Evolutionary conservation across 139 green algal genomes (phyloP), one percentile per base, ranked within the genome.

Genomic region (Coelastrella sp.): DNA sequence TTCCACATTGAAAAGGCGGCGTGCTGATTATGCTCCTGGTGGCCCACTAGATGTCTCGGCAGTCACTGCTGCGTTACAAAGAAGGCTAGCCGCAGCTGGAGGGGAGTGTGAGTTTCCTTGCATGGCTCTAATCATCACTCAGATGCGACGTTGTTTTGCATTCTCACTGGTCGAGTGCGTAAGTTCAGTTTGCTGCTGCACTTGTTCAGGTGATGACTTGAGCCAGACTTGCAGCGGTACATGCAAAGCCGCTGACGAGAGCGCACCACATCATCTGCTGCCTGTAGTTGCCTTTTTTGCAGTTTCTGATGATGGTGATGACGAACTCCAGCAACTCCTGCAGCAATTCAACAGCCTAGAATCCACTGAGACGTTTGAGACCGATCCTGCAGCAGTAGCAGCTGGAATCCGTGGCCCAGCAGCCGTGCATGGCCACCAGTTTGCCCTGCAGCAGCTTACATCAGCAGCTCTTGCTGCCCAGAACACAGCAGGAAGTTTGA

Each of bases 1-100:
- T 80, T 91, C 86, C 34, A 96, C 93, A 8, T 87, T 96, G 4
- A 93, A 92, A 71, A 69, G 82, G 35, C 53, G 82, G 0, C 25
- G 82, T 11, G 15, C 35, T 27, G 86, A 87, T 34, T 87, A 68
- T 66, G 82, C 69, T 30, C 82, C 67, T 13, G 82, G 82, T 6
- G 82, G 53, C 11, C 82, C 82, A 1, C 59, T 77, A 41, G 82
- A 87, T 38, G 82, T 87, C 17, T 82, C 69, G 9, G 57, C 62
- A 5, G 35, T 87, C 2, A 81, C 82, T 57, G 71, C 69, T 23
- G 82, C 71, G 4, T 43, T 87, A 32, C 69, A 82, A 41, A 43
- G 66, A 40, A 35, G 66, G 17, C 66, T 86, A 8, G 66, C 80
- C 27, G 38, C 38, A n/a, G 78, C 78, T 35, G 59, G 78, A 64